Conservation (phyloP, 176 grass and related monocot species). For the Musa acuminata region DNA sequence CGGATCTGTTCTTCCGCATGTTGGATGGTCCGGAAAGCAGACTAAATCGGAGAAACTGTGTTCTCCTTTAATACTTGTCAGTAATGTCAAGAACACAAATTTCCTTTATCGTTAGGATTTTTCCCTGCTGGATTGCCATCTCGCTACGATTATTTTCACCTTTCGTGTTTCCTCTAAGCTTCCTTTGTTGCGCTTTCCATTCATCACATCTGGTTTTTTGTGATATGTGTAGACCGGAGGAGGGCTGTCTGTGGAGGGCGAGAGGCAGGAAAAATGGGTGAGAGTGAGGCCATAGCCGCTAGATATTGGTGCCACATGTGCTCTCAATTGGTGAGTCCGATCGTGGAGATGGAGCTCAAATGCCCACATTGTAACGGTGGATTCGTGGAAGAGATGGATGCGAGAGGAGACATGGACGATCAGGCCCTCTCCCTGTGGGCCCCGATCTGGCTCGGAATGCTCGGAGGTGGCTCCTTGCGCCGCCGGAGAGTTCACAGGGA, state of each 20-base stretch:
- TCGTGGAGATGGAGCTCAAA: conserved; percentile 1
- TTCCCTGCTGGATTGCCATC: too few species aligned
- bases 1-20: too few species aligned
- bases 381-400: conserved; percentile 19
- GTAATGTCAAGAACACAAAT: too few species aligned
- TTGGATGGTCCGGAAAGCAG: too few species aligned
- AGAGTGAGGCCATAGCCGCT: neutral
- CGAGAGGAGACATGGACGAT: conserved; percentile 2
- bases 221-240: too few species aligned
- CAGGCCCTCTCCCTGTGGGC: conserved; percentile 7
- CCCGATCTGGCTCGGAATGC: conserved; percentile 6
- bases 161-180: too few species aligned
- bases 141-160: too few species aligned
- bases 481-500: neutral
- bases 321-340: conserved; percentile 11
- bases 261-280: neutral
- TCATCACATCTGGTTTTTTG: too few species aligned
- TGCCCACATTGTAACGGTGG: conserved; percentile 19
- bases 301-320: conserved; percentile 26
- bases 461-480: neutral
- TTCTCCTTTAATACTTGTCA: too few species aligned
- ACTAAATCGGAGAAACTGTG: too few species aligned
- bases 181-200: too few species aligned
- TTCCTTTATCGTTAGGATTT: too few species aligned
- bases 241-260: neutral